Percentiles rank a stretch among this genome's conserved stretches.
phyloP scores from a whole-genome alignment of 106 monocot species.

The Allium cepa region DNA sequence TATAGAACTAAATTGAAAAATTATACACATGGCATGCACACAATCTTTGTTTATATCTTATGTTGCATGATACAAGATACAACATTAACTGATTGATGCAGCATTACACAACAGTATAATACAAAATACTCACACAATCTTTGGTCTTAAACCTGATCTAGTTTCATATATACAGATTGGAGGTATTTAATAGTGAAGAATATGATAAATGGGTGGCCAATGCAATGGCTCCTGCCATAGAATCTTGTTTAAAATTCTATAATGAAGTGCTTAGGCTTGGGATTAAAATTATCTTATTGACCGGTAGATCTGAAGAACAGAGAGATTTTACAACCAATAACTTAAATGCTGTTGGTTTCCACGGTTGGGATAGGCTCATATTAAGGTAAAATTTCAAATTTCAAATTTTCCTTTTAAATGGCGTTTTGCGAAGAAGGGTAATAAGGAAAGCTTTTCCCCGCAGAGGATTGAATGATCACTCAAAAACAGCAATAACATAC shows the following conservation, averaged over 20 bases:
- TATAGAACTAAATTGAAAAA: too few relatives aligned
- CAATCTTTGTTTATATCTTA: too few relatives aligned
- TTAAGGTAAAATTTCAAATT: slow-evolving; percentile 39
- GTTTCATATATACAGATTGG: slow-evolving; percentile 32
- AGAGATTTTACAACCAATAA: slow-evolving; percentile 51
- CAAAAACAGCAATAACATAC: slow-evolving; percentile 36
- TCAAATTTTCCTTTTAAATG: not conserved
- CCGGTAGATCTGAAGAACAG: slow-evolving; percentile 71
- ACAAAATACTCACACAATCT: too few relatives aligned
- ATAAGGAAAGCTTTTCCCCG: not conserved
- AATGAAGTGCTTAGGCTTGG: slow-evolving; percentile 45
- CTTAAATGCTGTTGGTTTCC: slow-evolving; percentile 45
- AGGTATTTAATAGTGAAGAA: slow-evolving; percentile 50
- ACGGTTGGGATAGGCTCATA: slow-evolving; percentile 67
- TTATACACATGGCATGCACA: too few relatives aligned
- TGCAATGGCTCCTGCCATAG: slow-evolving; percentile 62
- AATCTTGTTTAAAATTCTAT: slow-evolving; percentile 56
- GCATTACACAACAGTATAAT: too few relatives aligned
- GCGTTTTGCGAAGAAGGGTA: not conserved
- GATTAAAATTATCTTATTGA: slow-evolving; percentile 65
- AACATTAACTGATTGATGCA: too few relatives aligned
- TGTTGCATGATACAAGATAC: too few relatives aligned
- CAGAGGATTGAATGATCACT: slow-evolving; percentile 31
- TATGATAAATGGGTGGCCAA: slow-evolving; percentile 74
- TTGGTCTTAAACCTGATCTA: not conserved